Evolutionary conservation across 2,329 filamentous ascomycete genomes (phyloP), one percentile per base, ranked within the genome.

Genomic region (Alternaria sp.): DNA sequence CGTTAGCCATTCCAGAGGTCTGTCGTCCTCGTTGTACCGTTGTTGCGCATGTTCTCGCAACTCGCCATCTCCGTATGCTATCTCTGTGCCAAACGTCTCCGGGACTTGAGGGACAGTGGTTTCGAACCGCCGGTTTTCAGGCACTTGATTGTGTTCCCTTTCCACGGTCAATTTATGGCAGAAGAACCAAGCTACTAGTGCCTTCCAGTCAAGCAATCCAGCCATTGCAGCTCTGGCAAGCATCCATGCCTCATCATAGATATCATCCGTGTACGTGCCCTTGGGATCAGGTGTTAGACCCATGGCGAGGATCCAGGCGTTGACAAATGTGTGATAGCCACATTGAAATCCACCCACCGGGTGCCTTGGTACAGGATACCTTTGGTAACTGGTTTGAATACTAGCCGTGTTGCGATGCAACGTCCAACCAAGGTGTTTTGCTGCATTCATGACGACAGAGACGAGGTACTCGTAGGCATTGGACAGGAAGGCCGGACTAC

Each of bases 231-330:
- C 34, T 5, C 44, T 11, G 6, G 53, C 17, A 5, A 67, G 49
- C 0, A 5, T 10, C 17, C 40, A 26, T 23, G 54, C 13, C 13
- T 63, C 46, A 6, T 2, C 13, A 23, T 61, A 60, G 1, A 61
- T 36, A 0, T 29, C 7, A 1, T 34, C 2, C 7, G 2, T n/a
- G 26, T 36, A 64, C 3, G 21, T 11, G 0, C 8, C 36, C 1
- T 40, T 11, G 4, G n/a, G 17, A 4, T 45, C 28, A 3, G 60
- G 61, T 2, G 50, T 54, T 5, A 73, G 55, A 2, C 70, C 71
- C 39, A 74, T 40, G 3, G 70, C 70, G 2, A 72, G 58, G 3
- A 71, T 66, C 71, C 69, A 74, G 1, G 67, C 69, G 36, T 71
- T 72, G 14, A 71, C 28, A 2, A 72, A 44, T 1, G 58, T 61